These are phyloP conservation scores for Dendrobium nobile DNA, from an alignment of 106 monocot species.

Conservation along the genomic window DNA sequence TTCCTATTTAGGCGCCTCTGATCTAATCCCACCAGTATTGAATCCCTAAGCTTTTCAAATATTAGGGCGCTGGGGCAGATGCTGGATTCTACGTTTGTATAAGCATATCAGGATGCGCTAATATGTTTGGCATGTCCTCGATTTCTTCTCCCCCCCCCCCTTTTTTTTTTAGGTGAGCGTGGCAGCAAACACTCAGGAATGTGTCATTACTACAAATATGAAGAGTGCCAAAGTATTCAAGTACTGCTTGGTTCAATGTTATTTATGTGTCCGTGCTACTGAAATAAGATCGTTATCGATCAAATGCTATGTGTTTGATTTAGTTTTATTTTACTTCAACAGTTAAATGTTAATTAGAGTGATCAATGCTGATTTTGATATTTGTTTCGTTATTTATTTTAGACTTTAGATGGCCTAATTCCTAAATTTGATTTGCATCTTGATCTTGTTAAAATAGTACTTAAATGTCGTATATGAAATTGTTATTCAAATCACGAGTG, in stretches of 20 bases:
- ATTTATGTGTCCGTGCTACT: neutral
- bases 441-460: neutral
- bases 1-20: neutral
- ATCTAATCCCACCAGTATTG: neutral
- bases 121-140: neutral
- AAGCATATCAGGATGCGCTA: neutral
- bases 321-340: neutral
- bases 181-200: neutral
- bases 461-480: neutral
- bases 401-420: neutral
- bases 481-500: neutral
- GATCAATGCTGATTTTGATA: neutral
- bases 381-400: neutral
- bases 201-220: neutral
- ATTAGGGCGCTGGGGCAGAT: neutral
- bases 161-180: neutral
- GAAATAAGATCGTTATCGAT: neutral
- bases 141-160: no score
- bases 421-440: neutral
- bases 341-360: neutral
- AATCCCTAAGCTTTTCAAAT: neutral
- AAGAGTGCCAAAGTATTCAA: neutral
- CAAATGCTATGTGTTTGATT: neutral
- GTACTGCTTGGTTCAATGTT: neutral
- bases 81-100: neutral